phyloP scores from a whole-genome alignment of 108 stramenopile species.

The Phaeodactylum tricornutum region DNA sequence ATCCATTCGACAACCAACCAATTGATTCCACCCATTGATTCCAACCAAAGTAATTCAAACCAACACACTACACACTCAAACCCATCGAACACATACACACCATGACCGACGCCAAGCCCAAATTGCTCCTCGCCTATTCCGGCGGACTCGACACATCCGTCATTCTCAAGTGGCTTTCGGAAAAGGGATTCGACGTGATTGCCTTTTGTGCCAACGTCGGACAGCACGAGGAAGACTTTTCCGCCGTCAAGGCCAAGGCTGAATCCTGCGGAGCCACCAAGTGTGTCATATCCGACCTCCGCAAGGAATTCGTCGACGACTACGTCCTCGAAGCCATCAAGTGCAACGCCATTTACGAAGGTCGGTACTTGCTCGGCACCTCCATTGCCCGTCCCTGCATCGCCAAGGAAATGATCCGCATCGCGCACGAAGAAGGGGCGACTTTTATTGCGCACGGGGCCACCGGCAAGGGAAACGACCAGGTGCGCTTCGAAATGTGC shows the following conservation, averaged over 20 bases:
- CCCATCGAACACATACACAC: too few relatives aligned
- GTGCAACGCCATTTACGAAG: slow-evolving; percentile 93
- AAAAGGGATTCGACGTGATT: slow-evolving; percentile 97
- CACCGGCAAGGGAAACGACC: slow-evolving; percentile 99
- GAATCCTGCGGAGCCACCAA: slow-evolving; percentile 75
- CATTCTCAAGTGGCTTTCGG: slow-evolving; percentile 96
- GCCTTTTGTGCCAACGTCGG: slow-evolving; percentile 96
- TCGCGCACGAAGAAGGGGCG: slow-evolving; percentile 89
- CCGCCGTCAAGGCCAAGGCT: slow-evolving; percentile 84
- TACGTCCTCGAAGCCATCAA: slow-evolving; percentile 94
- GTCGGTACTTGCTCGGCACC: slow-evolving; percentile 87
- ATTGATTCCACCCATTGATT: too few relatives aligned
- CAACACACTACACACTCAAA: too few relatives aligned
- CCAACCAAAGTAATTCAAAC: too few relatives aligned
- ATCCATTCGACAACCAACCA: too few relatives aligned
- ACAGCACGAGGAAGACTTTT: slow-evolving; percentile 82
- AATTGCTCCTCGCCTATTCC: slow-evolving; percentile 89
- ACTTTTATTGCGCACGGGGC: slow-evolving; percentile 93
- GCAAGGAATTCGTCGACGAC: slow-evolving; percentile 90
- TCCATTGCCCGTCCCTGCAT: slow-evolving; percentile 98
- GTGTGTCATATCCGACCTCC: slow-evolving; percentile 89
- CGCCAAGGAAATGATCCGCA: slow-evolving; percentile 96
- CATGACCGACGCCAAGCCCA: slow-evolving; percentile 52
- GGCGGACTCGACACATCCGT: slow-evolving; percentile 98
- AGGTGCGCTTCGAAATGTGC: slow-evolving; percentile 99